Conservation (phyloP, 2,329 filamentous ascomycete genomes). For the Pseudocercospora musae region DNA sequence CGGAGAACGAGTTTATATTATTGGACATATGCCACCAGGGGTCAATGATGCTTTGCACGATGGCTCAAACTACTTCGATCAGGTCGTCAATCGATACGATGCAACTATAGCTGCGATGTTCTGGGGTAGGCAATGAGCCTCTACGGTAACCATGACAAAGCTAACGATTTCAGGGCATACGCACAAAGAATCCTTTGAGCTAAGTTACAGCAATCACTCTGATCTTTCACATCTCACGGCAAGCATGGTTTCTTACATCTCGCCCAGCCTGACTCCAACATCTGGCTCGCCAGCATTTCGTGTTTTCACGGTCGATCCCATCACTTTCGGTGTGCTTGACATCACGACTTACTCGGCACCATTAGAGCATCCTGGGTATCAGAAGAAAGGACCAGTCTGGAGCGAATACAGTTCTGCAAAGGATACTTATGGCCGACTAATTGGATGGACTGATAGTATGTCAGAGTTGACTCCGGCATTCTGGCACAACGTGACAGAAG, state of each 20-base stretch:
- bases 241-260: conserved; percentile 52
- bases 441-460: conserved; percentile 33
- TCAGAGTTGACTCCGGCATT: conserved; percentile 55
- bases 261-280: conserved; percentile 54
- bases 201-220: conserved; percentile 52
- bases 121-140: conserved; percentile 33
- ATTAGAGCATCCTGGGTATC: conserved; percentile 46
- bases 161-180: conserved; percentile 46
- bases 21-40: conserved; percentile 56
- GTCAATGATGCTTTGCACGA: conserved; percentile 52
- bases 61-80: conserved; percentile 37
- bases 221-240: conserved; percentile 45
- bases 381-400: conserved; percentile 49
- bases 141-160: background rate
- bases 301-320: conserved; percentile 57
- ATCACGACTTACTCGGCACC: conserved; percentile 55
- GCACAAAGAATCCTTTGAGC: conserved; percentile 55
- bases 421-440: conserved; percentile 49
- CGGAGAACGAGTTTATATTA: conserved; percentile 55
- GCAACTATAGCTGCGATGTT: conserved; percentile 56
- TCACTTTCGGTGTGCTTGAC: conserved; percentile 56
- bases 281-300: conserved; percentile 57
- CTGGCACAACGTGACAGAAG: conserved; percentile 57
- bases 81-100: conserved; percentile 47
- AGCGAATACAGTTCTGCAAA: conserved; percentile 56